Evolutionary conservation across 768 basidiomycete genomes (phyloP).

Genomic region (Rhodotorula babjevae): DNA sequence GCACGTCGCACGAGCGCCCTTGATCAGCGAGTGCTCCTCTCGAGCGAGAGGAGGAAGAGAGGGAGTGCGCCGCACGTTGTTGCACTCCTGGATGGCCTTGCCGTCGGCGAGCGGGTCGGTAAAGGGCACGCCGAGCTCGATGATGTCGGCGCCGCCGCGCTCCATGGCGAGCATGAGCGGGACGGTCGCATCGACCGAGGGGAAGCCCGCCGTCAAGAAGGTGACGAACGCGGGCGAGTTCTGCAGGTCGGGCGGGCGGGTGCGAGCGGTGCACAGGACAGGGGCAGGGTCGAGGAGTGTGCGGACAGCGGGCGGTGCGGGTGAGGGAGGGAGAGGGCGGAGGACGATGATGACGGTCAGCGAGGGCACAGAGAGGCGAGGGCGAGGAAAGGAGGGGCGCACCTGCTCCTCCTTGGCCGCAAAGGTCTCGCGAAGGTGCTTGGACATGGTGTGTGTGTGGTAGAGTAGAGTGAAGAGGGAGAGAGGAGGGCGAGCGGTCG

Average conservation of each 20-base stretch:
- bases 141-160: slow-evolving; percentile 84
- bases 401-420: slow-evolving; percentile 7
- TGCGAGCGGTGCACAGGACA: no score
- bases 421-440: slow-evolving; percentile 30
- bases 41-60: neutral
- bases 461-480: neutral
- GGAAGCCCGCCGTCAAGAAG: slow-evolving; percentile 93
- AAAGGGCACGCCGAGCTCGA: slow-evolving; percentile 92
- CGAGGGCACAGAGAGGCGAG: neutral
- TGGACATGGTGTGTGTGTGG: slow-evolving; percentile 14
- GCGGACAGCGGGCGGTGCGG: no score
- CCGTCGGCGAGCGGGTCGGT: slow-evolving; percentile 97
- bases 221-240: slow-evolving; percentile 51
- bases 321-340: neutral
- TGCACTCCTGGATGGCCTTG: slow-evolving; percentile 83
- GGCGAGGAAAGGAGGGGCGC: neutral
- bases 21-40: neutral
- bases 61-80: slow-evolving; percentile 59
- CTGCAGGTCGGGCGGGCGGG: neutral
- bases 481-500: no score
- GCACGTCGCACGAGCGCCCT: neutral
- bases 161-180: slow-evolving; percentile 87
- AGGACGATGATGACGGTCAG: neutral
- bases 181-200: slow-evolving; percentile 70
- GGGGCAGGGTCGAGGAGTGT: neutral